These are phyloP conservation scores for Naematelia encephala DNA, from an alignment of 768 basidiomycete genomes.

Conservation along the genomic window DNA sequence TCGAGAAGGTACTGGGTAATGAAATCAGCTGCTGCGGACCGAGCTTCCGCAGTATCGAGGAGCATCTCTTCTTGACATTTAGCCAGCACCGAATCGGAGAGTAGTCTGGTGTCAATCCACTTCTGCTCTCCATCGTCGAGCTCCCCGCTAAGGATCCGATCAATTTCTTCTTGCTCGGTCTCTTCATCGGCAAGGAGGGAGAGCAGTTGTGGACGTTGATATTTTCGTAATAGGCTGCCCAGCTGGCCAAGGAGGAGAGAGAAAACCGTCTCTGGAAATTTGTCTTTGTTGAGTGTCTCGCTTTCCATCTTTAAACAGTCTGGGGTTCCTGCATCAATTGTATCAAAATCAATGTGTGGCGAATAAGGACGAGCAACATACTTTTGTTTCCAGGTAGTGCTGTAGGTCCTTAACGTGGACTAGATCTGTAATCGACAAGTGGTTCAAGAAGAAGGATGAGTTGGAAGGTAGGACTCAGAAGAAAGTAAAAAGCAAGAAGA, in stretches of 20 bases:
- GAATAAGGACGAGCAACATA: no score
- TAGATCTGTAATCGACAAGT: not conserved
- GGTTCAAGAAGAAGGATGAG: not conserved
- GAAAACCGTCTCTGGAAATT: no score
- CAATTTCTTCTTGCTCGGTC: not conserved
- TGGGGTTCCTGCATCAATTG: no score
- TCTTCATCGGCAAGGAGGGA: no score
- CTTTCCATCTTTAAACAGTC: no score
- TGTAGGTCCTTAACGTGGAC: no score
- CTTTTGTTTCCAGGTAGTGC: no score
- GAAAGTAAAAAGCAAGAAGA: no score
- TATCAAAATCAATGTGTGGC: no score
- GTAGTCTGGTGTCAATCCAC: not conserved
- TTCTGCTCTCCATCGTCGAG: not conserved
- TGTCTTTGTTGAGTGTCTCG: no score
- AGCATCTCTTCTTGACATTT: not conserved
- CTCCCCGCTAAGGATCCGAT: not conserved
- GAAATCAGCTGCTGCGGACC: not conserved
- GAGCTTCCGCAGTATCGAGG: not conserved
- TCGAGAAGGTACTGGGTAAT: not conserved
- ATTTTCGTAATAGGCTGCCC: not conserved
- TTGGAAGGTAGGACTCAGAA: not conserved
- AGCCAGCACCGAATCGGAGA: no score
- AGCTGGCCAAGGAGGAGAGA: no score
- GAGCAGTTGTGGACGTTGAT: not conserved